Base-by-base conservation (phyloP, 1,139 yeast species). In the Williopsis jadinii region DNA sequence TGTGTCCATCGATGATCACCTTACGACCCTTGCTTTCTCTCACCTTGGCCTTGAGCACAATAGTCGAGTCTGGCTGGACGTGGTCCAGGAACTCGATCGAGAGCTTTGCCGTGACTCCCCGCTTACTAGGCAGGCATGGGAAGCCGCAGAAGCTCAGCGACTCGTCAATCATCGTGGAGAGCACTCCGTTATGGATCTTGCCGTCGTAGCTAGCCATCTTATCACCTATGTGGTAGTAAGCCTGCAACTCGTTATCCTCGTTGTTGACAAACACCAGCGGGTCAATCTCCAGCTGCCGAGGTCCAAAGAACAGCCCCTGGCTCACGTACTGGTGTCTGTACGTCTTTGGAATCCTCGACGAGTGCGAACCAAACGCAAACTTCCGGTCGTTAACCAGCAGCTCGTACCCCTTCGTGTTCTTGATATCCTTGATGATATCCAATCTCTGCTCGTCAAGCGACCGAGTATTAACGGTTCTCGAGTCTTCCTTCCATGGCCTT, bases 91-190 rank as follows among this genome's bases (percentile, higher is more conserved):
- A 92, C 46, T 84, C 71, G 13, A 92, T 70, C 12, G 74, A 66
- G 35, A 92, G 66, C 38, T 73, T 72, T 0, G 95, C 98, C 1
- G 98, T 92, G 14, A 92, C 96, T n/a, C 97, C 97, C 41, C 82
- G 71, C 43, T 78, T 75, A 42, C 81, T 77, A 1, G 98, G 97
- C n/a, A 92, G 67, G 29, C 72, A 64, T 6, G 90, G 80, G 58
- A 88, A 92, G 14, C 96, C 97, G 56, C 95, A 85, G 36, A 80
- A 72, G 54, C 96, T 87, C 35, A 92, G 67, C 0, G 85, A 81
- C 59, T 92, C 98, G 60, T 92, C 98, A 37, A 92, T 56, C 32
- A 92, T 64, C 2, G 96, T 82, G 1, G 96, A 77, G 2, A 90
- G 64, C 5, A 90, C 70, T 0, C 98, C 98, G 50, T 92, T 90